These are phyloP conservation scores for Trichoderma arundinaceum DNA, from an alignment of 2,329 filamentous ascomycete species.

Conservation along the genomic window DNA sequence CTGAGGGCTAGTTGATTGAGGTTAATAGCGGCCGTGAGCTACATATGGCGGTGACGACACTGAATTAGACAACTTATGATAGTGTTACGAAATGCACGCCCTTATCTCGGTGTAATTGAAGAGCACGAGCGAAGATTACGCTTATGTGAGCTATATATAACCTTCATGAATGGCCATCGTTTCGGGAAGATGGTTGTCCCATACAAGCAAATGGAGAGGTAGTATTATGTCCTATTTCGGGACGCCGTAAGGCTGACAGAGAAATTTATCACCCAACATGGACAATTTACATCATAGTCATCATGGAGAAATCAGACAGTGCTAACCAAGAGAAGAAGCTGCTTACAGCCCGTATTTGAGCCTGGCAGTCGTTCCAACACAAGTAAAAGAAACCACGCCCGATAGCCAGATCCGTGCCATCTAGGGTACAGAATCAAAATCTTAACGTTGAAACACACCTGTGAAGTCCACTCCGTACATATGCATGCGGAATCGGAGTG, in stretches of 20 bases:
- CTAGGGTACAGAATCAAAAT: not conserved
- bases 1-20: too few relatives aligned
- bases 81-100: too few relatives aligned
- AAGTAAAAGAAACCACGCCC: not conserved
- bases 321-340: slow-evolving; percentile 6
- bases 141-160: too few relatives aligned
- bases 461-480: too few relatives aligned
- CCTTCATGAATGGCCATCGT: too few relatives aligned
- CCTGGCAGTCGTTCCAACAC: not conserved
- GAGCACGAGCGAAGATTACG: too few relatives aligned
- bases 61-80: too few relatives aligned
- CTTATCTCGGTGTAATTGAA: too few relatives aligned
- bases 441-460: not conserved
- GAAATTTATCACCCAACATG: not conserved
- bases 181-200: not conserved
- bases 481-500: not conserved
- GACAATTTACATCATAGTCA: not conserved
- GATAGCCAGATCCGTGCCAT: not conserved
- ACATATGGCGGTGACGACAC: too few relatives aligned
- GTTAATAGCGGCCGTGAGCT: too few relatives aligned
- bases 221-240: not conserved
- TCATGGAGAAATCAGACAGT: not conserved
- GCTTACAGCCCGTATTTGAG: not conserved
- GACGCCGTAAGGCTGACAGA: not conserved
- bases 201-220: not conserved